Percentiles rank a stretch among this genome's conserved stretches.
phyloP scores from a whole-genome alignment of 176 grass and related monocot species.

The Stipa capillata region DNA sequence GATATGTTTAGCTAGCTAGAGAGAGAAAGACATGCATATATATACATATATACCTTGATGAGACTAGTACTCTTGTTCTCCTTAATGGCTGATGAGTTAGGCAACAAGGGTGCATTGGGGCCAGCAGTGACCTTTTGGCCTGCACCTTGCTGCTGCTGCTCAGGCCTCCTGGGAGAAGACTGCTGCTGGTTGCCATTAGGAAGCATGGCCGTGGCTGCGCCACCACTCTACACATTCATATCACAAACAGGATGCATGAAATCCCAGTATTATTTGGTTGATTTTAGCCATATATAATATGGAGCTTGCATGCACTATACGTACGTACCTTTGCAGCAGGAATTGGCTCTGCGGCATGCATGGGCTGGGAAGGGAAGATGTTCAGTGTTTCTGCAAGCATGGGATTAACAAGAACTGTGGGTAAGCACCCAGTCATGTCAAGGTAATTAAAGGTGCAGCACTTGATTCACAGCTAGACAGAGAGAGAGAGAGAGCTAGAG shows the following conservation, averaged over 20 bases:
- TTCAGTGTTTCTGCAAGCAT: conserved; percentile 75
- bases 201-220: conserved; percentile 26
- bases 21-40: not conserved
- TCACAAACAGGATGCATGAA: not conserved
- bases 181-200: conserved; percentile 25
- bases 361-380: conserved; percentile 87
- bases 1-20: too few species aligned
- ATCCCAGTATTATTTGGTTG: too few species aligned
- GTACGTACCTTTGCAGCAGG: conserved; percentile 39
- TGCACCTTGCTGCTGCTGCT: conserved; percentile 9
- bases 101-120: conserved; percentile 1
- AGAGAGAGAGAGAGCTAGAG: not conserved
- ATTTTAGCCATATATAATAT: too few species aligned
- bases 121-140: conserved; percentile 6
- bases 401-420: not conserved
- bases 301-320: not conserved
- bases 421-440: too few species aligned
- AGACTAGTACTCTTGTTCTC: conserved; percentile 22
- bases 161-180: conserved; percentile 24
- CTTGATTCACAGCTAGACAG: not conserved
- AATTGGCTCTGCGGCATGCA: conserved; percentile 43
- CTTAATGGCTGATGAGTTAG: conserved; percentile 17
- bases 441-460: not conserved
- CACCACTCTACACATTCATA: conserved; percentile 9
- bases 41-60: conserved; percentile 23